Evolutionary conservation across 2,329 filamentous ascomycete species (phyloP).

Genomic region (Monosporascus ibericus): DNA sequence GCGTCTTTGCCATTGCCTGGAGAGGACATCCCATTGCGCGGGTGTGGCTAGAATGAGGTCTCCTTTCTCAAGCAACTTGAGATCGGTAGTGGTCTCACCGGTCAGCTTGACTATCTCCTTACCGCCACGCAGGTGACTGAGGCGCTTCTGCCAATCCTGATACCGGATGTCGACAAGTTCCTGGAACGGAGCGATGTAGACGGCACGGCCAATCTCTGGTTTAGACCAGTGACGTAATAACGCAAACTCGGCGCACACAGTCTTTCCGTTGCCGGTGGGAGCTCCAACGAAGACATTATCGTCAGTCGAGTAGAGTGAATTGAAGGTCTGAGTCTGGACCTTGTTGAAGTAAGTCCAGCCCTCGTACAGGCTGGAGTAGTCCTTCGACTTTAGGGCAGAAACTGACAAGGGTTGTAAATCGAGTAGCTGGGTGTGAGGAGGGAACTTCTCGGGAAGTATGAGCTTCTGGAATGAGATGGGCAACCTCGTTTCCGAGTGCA

Average conservation of each 20-base stretch:
- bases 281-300: conserved; percentile 91
- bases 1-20: conserved; percentile 90
- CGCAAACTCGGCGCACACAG: conserved; percentile 91
- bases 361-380: conserved; percentile 76
- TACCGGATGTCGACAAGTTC: conserved; percentile 79
- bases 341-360: conserved; percentile 90
- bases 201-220: conserved; percentile 65
- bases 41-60: conserved; percentile 92
- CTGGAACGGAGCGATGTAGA: conserved; percentile 93
- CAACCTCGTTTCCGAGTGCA: conserved; percentile 92
- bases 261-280: conserved; percentile 94
- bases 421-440: conserved; percentile 83
- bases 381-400: conserved; percentile 77
- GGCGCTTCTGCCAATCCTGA: conserved; percentile 78
- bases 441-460: conserved; percentile 90
- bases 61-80: conserved; percentile 80
- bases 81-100: conserved; percentile 83
- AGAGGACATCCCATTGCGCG: conserved; percentile 91
- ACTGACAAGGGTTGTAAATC: conserved; percentile 89
- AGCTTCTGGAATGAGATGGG: conserved; percentile 94
- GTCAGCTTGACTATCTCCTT: conserved; percentile 91
- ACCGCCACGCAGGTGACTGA: conserved; percentile 67
- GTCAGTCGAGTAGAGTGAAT: conserved; percentile 82
- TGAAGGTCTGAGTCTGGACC: conserved; percentile 95
- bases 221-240: conserved; percentile 82